A percentile compares a stretch with the other conserved stretches of the same genome.
Conservation (phyloP, 176 grass and related monocot species). For the Hyparrhenia diplandra region DNA sequence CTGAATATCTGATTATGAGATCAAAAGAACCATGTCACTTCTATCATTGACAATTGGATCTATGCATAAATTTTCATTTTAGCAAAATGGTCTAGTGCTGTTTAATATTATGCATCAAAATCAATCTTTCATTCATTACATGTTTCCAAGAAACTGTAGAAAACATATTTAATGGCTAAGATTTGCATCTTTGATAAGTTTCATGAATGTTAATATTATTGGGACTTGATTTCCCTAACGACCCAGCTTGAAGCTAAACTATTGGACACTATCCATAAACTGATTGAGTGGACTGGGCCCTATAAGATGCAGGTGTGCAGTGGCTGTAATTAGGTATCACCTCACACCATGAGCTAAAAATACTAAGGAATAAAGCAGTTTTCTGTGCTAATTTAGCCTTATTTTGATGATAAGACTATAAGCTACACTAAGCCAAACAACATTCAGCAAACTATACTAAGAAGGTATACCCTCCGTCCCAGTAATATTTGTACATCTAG, state of each 20-base stretch:
- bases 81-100: neutral
- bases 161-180: neutral
- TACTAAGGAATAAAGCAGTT: neutral
- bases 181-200: neutral
- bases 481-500: no score
- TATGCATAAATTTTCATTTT: neutral
- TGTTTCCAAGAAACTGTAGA: neutral
- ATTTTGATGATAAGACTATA: neutral
- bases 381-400: neutral
- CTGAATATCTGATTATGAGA: neutral
- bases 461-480: no score
- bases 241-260: constrained; percentile 2
- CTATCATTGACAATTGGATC: neutral
- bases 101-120: neutral
- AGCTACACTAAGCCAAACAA: constrained; percentile 25
- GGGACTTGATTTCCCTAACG: neutral
- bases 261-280: neutral
- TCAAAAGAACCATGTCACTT: neutral
- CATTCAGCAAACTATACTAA: neutral
- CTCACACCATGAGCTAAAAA: neutral
- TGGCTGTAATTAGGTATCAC: neutral
- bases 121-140: neutral
- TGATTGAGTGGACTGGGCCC: constrained; percentile 1
- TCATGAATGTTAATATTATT: neutral
- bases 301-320: neutral